phyloP scores from a whole-genome alignment of 768 basidiomycete genomes.

The Cystobasidium onofrii region DNA sequence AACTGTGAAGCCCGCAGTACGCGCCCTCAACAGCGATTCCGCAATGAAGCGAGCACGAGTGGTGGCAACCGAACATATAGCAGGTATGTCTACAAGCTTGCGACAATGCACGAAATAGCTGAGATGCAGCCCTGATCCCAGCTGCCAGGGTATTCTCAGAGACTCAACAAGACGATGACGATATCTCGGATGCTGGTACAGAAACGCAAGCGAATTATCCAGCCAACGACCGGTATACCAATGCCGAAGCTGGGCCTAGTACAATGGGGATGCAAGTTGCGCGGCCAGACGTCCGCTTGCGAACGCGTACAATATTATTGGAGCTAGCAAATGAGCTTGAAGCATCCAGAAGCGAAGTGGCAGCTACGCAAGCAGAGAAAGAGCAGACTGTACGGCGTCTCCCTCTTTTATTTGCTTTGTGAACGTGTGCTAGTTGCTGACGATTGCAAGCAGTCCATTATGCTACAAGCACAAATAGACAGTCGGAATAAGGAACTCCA shows the following conservation, averaged over 20 bases:
- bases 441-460: background rate
- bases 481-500: constrained; percentile 16
- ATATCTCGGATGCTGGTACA: constrained; percentile 4
- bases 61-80: background rate
- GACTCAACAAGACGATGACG: constrained; percentile 22
- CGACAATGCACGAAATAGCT: too few relatives aligned
- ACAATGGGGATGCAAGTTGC: background rate
- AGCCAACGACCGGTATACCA: background rate
- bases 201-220: background rate
- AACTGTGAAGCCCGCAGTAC: background rate
- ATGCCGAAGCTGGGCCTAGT: background rate
- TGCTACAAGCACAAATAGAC: constrained; percentile 23
- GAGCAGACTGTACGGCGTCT: background rate
- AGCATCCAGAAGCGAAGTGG: background rate
- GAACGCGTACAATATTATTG: constrained; percentile 11
- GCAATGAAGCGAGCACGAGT: background rate
- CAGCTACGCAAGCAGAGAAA: background rate
- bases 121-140: too few relatives aligned
- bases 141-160: background rate
- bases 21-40: background rate
- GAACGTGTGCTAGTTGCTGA: too few relatives aligned
- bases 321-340: constrained; percentile 21
- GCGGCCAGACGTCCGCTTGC: background rate
- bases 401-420: too few relatives aligned
- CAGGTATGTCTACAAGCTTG: background rate